Evolutionary conservation across 345 rosid genomes (phyloP).

Genomic region (Hibiscus tridactylites): DNA sequence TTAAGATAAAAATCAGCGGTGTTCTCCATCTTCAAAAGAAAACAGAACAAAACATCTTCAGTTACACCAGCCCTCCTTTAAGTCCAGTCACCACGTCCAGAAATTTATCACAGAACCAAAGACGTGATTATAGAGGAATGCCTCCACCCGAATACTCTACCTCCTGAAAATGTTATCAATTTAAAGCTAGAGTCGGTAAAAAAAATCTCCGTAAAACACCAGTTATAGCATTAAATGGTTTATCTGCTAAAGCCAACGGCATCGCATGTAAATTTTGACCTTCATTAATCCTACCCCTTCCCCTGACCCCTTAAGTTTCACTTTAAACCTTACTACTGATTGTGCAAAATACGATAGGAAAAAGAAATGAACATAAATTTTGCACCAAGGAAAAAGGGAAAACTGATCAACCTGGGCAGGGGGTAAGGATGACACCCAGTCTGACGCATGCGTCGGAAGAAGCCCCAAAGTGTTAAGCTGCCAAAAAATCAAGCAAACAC

Average conservation of each 20-base stretch:
- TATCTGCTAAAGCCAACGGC: not conserved
- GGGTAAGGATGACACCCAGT: conserved; percentile 95
- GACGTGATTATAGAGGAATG: conserved; percentile 31
- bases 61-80: not conserved
- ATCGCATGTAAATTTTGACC: not conserved
- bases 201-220: not conserved
- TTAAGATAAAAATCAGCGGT: not conserved
- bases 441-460: conserved; percentile 97
- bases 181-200: not conserved
- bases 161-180: conserved; percentile 49
- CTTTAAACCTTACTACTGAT: not conserved
- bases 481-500: conserved; percentile 16
- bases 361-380: not conserved
- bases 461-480: conserved; percentile 98
- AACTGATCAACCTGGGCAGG: conserved; percentile 74
- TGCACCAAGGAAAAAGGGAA: not conserved
- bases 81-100: not conserved
- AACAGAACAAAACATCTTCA: not conserved
- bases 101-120: not conserved
- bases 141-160: conserved; percentile 95
- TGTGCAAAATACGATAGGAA: not conserved
- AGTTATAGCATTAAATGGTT: not conserved
- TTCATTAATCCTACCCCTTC: not conserved
- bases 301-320: not conserved
- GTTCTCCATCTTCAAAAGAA: not conserved